Conservation (phyloP, 805 yeast genomes). For the Cyberlindnera japonica region DNA sequence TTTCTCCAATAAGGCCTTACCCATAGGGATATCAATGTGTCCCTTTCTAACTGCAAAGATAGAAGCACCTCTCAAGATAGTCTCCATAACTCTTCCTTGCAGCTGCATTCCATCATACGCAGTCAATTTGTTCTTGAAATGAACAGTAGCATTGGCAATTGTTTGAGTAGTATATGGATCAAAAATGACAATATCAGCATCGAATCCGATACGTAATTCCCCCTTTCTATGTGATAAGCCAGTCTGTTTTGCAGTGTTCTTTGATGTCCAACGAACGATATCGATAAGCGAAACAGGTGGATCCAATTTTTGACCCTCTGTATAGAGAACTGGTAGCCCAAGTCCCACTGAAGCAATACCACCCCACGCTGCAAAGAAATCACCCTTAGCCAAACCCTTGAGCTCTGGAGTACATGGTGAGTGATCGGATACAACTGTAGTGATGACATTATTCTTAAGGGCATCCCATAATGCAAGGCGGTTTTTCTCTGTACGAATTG, state of each 20-base stretch:
- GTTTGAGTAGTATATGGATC: conserved; percentile 54
- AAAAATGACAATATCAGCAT: conserved; percentile 85
- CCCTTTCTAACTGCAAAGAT: conserved; percentile 58
- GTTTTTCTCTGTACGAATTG: conserved; percentile 75
- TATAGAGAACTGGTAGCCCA: conserved; percentile 77
- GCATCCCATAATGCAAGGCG: conserved; percentile 77
- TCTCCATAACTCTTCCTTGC: conserved; percentile 73
- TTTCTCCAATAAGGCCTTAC: conserved; percentile 58
- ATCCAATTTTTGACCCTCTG: conserved; percentile 58
- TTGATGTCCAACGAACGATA: conserved; percentile 74
- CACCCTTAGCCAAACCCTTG: conserved; percentile 78
- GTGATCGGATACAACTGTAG: conserved; percentile 91
- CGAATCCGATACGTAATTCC: conserved; percentile 63
- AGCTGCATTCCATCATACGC: conserved; percentile 75
- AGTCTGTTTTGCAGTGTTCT: conserved; percentile 81
- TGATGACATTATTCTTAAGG: conserved; percentile 56
- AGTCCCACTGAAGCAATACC: conserved; percentile 92
- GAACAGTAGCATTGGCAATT: conserved; percentile 52
- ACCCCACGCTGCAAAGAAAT: conserved; percentile 93
- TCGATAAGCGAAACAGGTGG: conserved; percentile 54
- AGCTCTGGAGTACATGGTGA: conserved; percentile 94
- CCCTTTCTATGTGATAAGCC: conserved; percentile 78
- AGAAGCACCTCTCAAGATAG: conserved; percentile 71
- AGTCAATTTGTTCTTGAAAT: conserved; percentile 82
- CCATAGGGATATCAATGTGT: conserved; percentile 53